A percentile compares a stretch with the other conserved stretches of the same genome.
These are phyloP conservation scores for Apiotrichum laibachii DNA, from an alignment of 1,284 basidiomycete genomes.

Conservation along the genomic window DNA sequence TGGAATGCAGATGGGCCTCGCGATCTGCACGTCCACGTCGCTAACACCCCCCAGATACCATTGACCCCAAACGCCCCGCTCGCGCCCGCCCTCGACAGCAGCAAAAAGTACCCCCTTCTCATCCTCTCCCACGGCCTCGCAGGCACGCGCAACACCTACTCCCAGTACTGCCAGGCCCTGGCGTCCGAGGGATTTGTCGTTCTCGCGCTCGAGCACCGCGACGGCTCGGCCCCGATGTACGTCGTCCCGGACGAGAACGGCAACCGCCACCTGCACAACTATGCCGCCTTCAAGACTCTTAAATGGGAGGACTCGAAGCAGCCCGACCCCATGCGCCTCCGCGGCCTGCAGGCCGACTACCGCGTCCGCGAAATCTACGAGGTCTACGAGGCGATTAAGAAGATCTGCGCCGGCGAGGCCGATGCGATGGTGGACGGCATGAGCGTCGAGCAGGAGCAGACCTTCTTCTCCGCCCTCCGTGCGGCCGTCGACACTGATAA, in stretches of 20 bases:
- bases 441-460: not conserved
- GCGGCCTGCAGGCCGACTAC: conserved; percentile 64
- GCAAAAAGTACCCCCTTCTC: conserved; percentile 62
- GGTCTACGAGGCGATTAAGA: conserved; percentile 52
- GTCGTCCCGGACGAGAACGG: conserved; percentile 29
- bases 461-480: conserved; percentile 53
- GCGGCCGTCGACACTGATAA: conserved; percentile 50
- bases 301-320: not conserved
- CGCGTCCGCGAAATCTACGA: conserved; percentile 66
- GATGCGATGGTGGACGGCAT: conserved; percentile 11
- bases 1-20: too few relatives aligned
- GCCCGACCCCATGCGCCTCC: conserved; percentile 50
- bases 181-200: conserved; percentile 74
- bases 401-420: conserved; percentile 19
- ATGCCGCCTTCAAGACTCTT: conserved; percentile 4
- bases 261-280: not conserved
- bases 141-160: conserved; percentile 69
- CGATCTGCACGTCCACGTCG: too few relatives aligned
- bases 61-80: conserved; percentile 1
- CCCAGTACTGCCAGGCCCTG: conserved; percentile 64
- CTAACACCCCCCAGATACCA: not conserved
- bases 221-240: conserved; percentile 63
- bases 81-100: not conserved
- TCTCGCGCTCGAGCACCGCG: conserved; percentile 72
- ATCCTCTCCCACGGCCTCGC: conserved; percentile 78